Conservation (phyloP, 78 protist genomes). For the Trichosphaerium sp. region DNA sequence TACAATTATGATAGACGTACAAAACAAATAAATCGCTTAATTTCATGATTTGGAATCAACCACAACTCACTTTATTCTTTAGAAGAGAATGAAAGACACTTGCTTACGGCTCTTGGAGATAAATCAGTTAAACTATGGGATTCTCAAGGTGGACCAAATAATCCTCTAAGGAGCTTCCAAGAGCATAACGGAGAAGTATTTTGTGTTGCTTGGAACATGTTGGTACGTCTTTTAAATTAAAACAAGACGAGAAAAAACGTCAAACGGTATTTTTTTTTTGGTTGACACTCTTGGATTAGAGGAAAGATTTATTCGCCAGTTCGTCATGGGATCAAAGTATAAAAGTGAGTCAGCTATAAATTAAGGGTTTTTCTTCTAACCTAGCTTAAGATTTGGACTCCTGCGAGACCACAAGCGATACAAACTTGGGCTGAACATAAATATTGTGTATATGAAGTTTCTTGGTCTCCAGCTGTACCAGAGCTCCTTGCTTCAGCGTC, state of each 20-base stretch:
- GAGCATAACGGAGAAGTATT: conserved; percentile 64
- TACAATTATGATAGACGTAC: too few species aligned
- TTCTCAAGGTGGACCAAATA: not conserved
- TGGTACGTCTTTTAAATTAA: too few species aligned
- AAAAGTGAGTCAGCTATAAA: not conserved
- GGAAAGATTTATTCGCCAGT: not conserved
- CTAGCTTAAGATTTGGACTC: not conserved
- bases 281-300: conserved; percentile 22
- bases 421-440: conserved; percentile 52
- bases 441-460: conserved; percentile 60
- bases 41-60: too few species aligned
- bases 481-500: conserved; percentile 50
- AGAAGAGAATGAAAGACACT: conserved; percentile 52
- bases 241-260: too few species aligned
- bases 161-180: conserved; percentile 11
- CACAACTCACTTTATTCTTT: too few species aligned
- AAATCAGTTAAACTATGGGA: conserved; percentile 67
- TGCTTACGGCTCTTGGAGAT: conserved; percentile 59
- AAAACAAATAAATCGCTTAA: too few species aligned
- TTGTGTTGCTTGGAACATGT: conserved; percentile 60
- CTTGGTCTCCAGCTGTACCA: conserved; percentile 51
- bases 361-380: not conserved
- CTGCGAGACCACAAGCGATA: conserved; percentile 5
- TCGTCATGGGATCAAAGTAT: not conserved
- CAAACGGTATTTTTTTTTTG: conserved; percentile 38